Base-by-base conservation (phyloP, 1,284 basidiomycete species). In the Cryptococcus floricola region DNA sequence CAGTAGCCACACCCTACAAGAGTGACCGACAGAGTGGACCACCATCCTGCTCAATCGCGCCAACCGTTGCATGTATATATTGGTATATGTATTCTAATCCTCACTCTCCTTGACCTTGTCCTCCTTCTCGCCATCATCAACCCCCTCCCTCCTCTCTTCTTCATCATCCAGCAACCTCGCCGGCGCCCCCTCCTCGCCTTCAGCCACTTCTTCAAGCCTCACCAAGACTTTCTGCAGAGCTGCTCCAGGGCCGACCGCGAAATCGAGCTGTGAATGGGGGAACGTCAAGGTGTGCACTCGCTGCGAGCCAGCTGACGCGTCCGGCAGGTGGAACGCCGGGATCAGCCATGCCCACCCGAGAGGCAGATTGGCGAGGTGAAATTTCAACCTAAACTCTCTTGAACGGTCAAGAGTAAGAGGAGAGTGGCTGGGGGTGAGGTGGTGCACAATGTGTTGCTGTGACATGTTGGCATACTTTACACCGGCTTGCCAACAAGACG, bases 341-440 rank as follows among this genome's bases (percentile, higher is more conserved):
- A 91, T 84, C 66, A 91, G 80, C 89, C 89, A 91, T 52, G 85
- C 73, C 89, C 89, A 91, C 27, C 87, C 85, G 73, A 91, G 83
- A 62, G 87, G 84, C 1, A 89, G 80, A 81, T 88, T 69, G 31
- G 86, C 88, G 68, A 88, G 81, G 69, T 88, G 89, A 14, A 90
- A 73, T 75, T 90, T 91, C 43, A 87, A 77, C n/a, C 88, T 81
- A 27, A 89, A 80, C 72, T 91, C 89, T 39, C 89, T 80, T 31
- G 80, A 73, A 3, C 85, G 83, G 60, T 90, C 84, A 3, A 91
- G 78, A 2, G 87, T 69, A 31, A 90, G 74, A 3, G 61, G 55
- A 5, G 38, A 14, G 1, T 55, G 39, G 8, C 51, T 51, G 0
- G 70, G 66, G 1, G 47, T 54, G 4, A 70, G 65, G 39, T 67